Evolutionary conservation across 257 asterid species (phyloP).

Genomic region (Solanum ossicruentum): DNA sequence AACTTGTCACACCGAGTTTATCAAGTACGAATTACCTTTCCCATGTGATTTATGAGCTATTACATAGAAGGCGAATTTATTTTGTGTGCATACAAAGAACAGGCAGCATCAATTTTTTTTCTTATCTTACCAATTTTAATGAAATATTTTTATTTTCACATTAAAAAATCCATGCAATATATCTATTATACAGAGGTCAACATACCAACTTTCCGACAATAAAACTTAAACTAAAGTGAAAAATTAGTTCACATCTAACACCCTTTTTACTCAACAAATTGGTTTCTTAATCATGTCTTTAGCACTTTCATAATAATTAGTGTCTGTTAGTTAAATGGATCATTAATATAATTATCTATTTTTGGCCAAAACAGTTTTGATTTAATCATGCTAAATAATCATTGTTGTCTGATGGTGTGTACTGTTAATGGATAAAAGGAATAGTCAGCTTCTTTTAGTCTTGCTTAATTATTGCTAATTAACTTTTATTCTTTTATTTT

Average conservation of each 20-base stretch:
- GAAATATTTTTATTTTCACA: neutral
- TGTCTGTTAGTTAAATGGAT: constrained; percentile 7
- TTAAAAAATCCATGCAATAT: neutral
- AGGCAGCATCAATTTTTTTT: no score
- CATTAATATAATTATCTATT: neutral
- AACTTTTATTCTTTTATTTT: neutral
- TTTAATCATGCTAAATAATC: neutral
- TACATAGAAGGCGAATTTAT: no score
- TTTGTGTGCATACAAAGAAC: no score
- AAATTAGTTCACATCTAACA: neutral
- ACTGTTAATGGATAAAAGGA: neutral
- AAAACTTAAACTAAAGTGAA: neutral
- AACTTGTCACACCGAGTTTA: no score
- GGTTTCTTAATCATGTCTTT: constrained; percentile 14
- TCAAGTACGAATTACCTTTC: no score
- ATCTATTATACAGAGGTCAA: neutral
- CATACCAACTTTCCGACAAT: neutral
- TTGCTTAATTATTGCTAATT: neutral
- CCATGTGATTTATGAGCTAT: no score
- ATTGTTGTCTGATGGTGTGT: constrained; percentile 22
- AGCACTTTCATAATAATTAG: constrained; percentile 13
- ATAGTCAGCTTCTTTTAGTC: constrained; percentile 5
- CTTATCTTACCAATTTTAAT: neutral
- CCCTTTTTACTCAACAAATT: neutral
- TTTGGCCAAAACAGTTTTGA: neutral